Base-by-base conservation (phyloP, 2,329 filamentous ascomycete genomes). In the Botryosphaeria agaves region DNA sequence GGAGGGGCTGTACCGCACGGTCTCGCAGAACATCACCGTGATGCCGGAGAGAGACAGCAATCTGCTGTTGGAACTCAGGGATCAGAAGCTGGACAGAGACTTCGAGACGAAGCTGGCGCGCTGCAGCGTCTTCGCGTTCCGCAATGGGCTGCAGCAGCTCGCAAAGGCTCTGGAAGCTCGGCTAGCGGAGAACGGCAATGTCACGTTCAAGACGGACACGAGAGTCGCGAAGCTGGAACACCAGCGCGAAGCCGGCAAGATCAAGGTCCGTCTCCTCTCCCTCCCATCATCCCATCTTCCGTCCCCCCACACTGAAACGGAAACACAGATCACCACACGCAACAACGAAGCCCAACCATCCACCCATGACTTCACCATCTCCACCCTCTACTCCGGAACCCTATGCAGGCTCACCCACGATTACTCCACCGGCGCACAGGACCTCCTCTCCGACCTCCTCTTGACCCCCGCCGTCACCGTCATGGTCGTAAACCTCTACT, bases 401-500 rank as follows among this genome's bases (percentile, higher is more conserved):
- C 42, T 57, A 14, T 45, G 43, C 35, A 36, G 37, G 14, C 40
- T 45, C 14, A 30, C 31, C 3, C 29, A 29, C 12, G 7, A n/a
- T n/a, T n/a, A n/a, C n/a, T 28, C 17, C 2, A 30, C 18, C 18
- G 17, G 19, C 14, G 20, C 32, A 11, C 49, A 46, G 26, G 42
- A 46, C 5, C 43, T 51, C 29, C 24, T 36, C n/a, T 44, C 43
- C 32, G 33, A 43, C 18, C 61, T 79, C 7, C 47, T 50, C 12
- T 47, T 65, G 26, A 67, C 69, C 11, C 64, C 69, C 31, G 70
- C 76, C 20, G 78, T 87, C 18, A 85, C 76, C 18, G 84, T 94
- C 41, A 85, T 85, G 74, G 80, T 85, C 2, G 78, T 98, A 36
- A 94, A 93, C 55, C 63, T 98, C 28, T 94, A 77, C 65, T 98